Evolutionary conservation across 1,139 yeast species (phyloP), one percentile per base, ranked within the genome.

Genomic region (Blastobotrys persicus): DNA sequence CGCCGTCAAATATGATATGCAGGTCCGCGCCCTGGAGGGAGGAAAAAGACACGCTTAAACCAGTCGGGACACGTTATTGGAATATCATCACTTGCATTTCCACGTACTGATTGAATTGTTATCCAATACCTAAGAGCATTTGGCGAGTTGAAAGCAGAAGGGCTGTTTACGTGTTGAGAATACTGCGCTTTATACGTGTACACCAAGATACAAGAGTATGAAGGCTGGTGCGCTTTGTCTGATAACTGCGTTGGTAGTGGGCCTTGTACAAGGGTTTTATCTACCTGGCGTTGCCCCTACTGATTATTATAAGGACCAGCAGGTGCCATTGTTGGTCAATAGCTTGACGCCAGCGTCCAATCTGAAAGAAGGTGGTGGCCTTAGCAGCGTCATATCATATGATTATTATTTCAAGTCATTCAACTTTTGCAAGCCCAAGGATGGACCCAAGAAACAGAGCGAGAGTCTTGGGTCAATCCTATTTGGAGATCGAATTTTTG

Each of bases 211-310:
- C 28, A 23, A 23, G 28, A 47, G 20, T 35, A 42, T 39, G 33
- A 18, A 43, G 28, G 23, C 38, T 16, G 5, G 35, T 19, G 17
- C 35, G 14, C 20, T 44, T 9, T 37, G 31, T 23, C 18, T 44
- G 44, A 38, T 45, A 33, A 46, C 47, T 31, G 28, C 9, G 9
- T 9, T 23, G 5, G 12, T 46, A 35, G 13, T 42, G n/a, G 48
- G 54, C 14, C 47, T 58, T 16, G 61, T 71, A 14, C 59, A 64
- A 46, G 95, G 83, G 2, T 91, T 91, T 70, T 91, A 91, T 65
- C 74, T 92, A 54, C 98, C 98, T 0, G 98, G 98, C 11, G 94
- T 89, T 28, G 95, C 97, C 0, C 98, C 98, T 16, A 86, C 94
- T 1, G 85, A 91, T 51, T 92, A 91, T 65, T 75, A 78, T 45